Evolutionary conservation across 2,329 filamentous ascomycete genomes (phyloP).

Genomic region (Neofusicoccum sp.): DNA sequence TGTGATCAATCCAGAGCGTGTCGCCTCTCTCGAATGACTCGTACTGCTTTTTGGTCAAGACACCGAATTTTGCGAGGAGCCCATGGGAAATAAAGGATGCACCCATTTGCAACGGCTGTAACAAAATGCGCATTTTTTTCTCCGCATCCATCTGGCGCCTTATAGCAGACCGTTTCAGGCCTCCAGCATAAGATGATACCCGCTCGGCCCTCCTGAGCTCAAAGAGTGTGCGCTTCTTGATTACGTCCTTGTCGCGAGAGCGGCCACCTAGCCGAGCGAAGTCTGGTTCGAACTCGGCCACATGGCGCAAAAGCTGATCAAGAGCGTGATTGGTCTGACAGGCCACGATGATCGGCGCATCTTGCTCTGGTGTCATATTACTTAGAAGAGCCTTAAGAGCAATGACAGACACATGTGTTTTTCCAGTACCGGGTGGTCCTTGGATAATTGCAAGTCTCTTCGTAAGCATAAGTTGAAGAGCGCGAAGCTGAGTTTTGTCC

Average conservation of each 20-base stretch:
- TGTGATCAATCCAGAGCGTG: conserved; percentile 41
- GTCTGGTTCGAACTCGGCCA: conserved; percentile 63
- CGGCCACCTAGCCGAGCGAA: conserved; percentile 71
- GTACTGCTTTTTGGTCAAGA: conserved; percentile 67
- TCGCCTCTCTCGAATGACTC: conserved; percentile 60
- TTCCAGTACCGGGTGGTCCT: conserved; percentile 78
- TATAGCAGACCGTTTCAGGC: conserved; percentile 43
- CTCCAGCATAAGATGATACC: conserved; percentile 32
- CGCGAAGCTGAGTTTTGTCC: conserved; percentile 71
- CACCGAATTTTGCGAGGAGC: conserved; percentile 54
- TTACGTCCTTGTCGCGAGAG: conserved; percentile 63
- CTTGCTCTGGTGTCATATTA: conserved; percentile 52
- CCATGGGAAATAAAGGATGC: conserved; percentile 55
- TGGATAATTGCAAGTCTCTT: conserved; percentile 76
- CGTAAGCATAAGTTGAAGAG: conserved; percentile 70
- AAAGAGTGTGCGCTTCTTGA: conserved; percentile 68
- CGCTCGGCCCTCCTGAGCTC: conserved; percentile 30
- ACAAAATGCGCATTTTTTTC: conserved; percentile 43
- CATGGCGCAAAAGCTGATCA: conserved; percentile 73
- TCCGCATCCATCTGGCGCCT: conserved; percentile 48
- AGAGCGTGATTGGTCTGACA: conserved; percentile 91
- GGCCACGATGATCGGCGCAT: conserved; percentile 74
- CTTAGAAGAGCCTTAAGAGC: conserved; percentile 67
- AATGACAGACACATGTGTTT: conserved; percentile 79
- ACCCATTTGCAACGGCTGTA: conserved; percentile 47